Evolutionary conservation across 2,329 filamentous ascomycete genomes (phyloP).

Genomic region (Calonectria pauciramosa): DNA sequence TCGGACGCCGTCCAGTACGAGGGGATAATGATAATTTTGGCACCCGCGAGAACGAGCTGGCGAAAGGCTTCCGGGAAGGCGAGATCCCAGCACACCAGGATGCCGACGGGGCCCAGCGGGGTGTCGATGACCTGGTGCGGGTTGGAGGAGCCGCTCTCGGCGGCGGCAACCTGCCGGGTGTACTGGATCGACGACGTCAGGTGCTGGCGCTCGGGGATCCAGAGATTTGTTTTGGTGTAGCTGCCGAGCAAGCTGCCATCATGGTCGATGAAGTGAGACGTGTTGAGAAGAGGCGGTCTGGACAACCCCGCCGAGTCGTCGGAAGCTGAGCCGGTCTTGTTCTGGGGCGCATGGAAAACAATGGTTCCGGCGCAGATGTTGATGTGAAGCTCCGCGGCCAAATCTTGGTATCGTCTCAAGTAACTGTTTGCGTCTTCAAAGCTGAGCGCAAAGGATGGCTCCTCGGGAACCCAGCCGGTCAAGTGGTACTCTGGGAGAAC

Average conservation of each 20-base stretch:
- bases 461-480: conserved; percentile 77
- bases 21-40: conserved; percentile 78
- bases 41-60: conserved; percentile 76
- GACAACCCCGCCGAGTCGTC: conserved; percentile 37
- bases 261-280: conserved; percentile 80
- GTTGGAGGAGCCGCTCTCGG: conserved; percentile 51
- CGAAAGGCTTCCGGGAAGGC: conserved; percentile 84
- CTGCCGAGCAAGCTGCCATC: conserved; percentile 71
- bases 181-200: conserved; percentile 52
- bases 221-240: conserved; percentile 84
- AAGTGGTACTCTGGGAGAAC: conserved; percentile 82
- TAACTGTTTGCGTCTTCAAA: conserved; percentile 67
- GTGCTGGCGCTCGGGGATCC: conserved; percentile 76
- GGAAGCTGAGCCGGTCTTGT: conserved; percentile 58
- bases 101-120: conserved; percentile 68
- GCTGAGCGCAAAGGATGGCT: conserved; percentile 68
- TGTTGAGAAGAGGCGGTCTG: conserved; percentile 66
- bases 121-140: conserved; percentile 71
- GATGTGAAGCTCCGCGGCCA: conserved; percentile 76
- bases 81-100: conserved; percentile 83
- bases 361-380: conserved; percentile 84
- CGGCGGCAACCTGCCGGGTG: conserved; percentile 57
- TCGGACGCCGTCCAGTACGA: conserved; percentile 75
- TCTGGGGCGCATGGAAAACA: conserved; percentile 54
- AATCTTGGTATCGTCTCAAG: conserved; percentile 69